Evolutionary conservation across 805 yeast genomes (phyloP).

Genomic region (Candida xyloterini): DNA sequence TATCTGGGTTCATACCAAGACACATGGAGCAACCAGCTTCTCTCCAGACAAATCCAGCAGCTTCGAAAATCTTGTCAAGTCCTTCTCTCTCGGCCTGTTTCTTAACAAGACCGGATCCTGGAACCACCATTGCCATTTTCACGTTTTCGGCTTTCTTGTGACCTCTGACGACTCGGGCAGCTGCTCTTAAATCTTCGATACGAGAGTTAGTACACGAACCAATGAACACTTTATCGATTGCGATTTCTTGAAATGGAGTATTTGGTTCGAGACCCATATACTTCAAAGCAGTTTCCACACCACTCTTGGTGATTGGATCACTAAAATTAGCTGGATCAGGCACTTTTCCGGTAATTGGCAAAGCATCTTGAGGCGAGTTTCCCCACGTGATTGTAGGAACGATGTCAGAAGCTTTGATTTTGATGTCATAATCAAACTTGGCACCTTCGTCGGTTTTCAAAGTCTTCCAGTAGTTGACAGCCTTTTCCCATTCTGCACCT

Average conservation of each 20-base stretch:
- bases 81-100: constrained; percentile 94
- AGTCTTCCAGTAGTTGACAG: constrained; percentile 86
- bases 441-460: constrained; percentile 89
- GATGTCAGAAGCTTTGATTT: constrained; percentile 77
- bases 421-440: constrained; percentile 77
- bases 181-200: constrained; percentile 93
- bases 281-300: constrained; percentile 86
- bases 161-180: constrained; percentile 91
- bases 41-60: constrained; percentile 98
- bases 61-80: constrained; percentile 81
- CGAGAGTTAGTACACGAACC: constrained; percentile 98
- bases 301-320: constrained; percentile 73
- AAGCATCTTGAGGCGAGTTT: constrained; percentile 97
- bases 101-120: constrained; percentile 96
- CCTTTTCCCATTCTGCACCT: constrained; percentile 95
- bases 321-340: constrained; percentile 81
- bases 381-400: constrained; percentile 99
- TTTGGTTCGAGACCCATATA: constrained; percentile 91
- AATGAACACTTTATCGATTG: constrained; percentile 90
- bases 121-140: constrained; percentile 85
- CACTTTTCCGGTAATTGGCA: constrained; percentile 85
- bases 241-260: constrained; percentile 69
- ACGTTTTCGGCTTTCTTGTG: constrained; percentile 80
- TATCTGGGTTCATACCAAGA: constrained; percentile 98
- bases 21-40: constrained; percentile 99